phyloP scores from a whole-genome alignment of 208 protist species.

The Angomonas deanei region DNA sequence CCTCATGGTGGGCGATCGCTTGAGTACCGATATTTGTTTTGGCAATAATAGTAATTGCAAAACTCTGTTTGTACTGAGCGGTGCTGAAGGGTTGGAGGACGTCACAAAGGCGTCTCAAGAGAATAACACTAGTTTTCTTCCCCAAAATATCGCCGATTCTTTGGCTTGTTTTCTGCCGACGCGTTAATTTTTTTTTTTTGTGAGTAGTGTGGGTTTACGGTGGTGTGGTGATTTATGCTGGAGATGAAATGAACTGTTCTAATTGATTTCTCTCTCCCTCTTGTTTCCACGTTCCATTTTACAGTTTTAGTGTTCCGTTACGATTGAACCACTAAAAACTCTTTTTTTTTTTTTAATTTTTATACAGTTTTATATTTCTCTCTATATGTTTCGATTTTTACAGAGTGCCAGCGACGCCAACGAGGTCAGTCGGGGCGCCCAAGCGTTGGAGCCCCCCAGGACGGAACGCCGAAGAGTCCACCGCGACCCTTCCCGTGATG shows the following conservation, averaged over 20 bases:
- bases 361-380: slow-evolving; percentile 4
- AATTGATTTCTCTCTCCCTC: not conserved
- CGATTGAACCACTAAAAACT: not conserved
- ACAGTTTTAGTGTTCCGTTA: not conserved
- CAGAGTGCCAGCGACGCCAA: not conserved
- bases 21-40: slow-evolving; percentile 77
- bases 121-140: slow-evolving; percentile 23
- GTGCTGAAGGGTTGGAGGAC: slow-evolving; percentile 35
- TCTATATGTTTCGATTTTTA: slow-evolving; percentile 2
- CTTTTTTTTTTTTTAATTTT: not conserved
- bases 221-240: not conserved
- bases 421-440: not conserved
- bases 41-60: slow-evolving; percentile 48
- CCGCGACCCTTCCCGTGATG: not conserved
- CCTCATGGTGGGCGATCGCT: slow-evolving; percentile 74
- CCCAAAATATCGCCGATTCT: slow-evolving; percentile 60
- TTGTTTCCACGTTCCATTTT: not conserved
- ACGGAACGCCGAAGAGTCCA: not conserved
- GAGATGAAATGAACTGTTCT: not conserved
- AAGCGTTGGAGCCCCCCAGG: not conserved
- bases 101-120: slow-evolving; percentile 27
- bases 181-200: too few relatives aligned
- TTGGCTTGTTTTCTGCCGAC: slow-evolving; percentile 42
- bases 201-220: too few relatives aligned
- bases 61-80: slow-evolving; percentile 68